Percentiles rank a stretch among this genome's conserved stretches.
Evolutionary conservation across 306 rosid species (phyloP).

Genomic region (Cicer arietinum): DNA sequence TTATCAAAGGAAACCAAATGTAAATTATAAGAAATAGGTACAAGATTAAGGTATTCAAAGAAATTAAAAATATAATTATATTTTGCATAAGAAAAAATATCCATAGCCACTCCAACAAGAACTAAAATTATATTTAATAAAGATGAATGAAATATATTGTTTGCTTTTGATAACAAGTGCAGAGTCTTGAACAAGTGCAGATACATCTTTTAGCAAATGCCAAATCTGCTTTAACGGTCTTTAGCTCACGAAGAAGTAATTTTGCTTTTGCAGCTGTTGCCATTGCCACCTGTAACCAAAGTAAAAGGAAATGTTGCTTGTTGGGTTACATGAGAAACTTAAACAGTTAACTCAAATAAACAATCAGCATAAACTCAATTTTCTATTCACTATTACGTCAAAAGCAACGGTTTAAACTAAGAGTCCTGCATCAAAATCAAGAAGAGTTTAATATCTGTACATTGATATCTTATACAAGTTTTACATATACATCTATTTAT

Average conservation of each 20-base stretch:
- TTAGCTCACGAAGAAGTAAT: slow-evolving; percentile 88
- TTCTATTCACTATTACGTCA: background rate
- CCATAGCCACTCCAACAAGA: no score
- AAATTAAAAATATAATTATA: no score
- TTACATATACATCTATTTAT: background rate
- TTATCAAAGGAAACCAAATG: no score
- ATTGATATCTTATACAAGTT: background rate
- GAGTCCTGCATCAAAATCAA: slow-evolving; percentile 17
- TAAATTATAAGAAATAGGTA: no score
- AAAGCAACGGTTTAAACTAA: background rate
- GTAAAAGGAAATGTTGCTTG: slow-evolving; percentile 44
- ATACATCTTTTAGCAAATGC: slow-evolving; percentile 72
- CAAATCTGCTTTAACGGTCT: slow-evolving; percentile 89
- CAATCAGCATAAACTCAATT: slow-evolving; percentile 5
- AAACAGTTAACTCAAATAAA: background rate
- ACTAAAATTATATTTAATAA: no score
- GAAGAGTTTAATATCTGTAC: background rate
- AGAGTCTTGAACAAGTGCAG: no score
- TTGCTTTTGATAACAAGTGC: no score
- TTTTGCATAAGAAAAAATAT: no score
- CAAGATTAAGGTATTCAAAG: no score
- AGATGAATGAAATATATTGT: no score
- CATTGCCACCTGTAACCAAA: slow-evolving; percentile 80
- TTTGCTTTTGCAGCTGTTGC: slow-evolving; percentile 99
- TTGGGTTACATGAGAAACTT: slow-evolving; percentile 7